phyloP scores from a whole-genome alignment of 2,329 filamentous ascomycete species.

The Xylaria sp. region DNA sequence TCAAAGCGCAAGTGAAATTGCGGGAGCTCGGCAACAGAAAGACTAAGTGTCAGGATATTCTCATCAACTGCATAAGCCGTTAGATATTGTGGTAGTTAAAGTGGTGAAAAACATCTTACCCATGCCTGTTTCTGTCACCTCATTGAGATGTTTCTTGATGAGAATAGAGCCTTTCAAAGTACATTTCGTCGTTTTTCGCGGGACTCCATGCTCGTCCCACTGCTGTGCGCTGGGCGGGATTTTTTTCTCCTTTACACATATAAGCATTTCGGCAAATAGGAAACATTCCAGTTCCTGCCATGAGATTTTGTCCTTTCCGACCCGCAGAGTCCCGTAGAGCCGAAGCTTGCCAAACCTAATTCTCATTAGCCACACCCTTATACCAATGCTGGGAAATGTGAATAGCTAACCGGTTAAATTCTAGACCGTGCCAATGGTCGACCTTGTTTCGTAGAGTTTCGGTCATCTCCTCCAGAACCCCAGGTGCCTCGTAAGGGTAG shows the following conservation, averaged over 20 bases:
- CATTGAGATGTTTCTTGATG: slow-evolving; percentile 96
- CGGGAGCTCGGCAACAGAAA: slow-evolving; percentile 91
- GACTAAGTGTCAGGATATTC: slow-evolving; percentile 84
- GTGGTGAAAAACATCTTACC: slow-evolving; percentile 50
- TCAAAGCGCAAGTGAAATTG: slow-evolving; percentile 94
- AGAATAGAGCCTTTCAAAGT: slow-evolving; percentile 97
- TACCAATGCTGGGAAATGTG: background rate
- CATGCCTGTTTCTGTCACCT: slow-evolving; percentile 76
- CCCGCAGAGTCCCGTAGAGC: slow-evolving; percentile 86
- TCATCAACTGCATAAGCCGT: slow-evolving; percentile 68
- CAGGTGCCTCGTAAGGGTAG: slow-evolving; percentile 77
- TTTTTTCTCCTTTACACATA: slow-evolving; percentile 99
- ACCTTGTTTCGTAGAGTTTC: slow-evolving; percentile 87
- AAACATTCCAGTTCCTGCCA: slow-evolving; percentile 99
- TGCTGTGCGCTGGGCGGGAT: slow-evolving; percentile 64
- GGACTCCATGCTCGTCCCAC: slow-evolving; percentile 70
- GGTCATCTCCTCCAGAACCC: slow-evolving; percentile 84
- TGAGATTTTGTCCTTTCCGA: slow-evolving; percentile 94
- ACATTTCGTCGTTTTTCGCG: slow-evolving; percentile 76
- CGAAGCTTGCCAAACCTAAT: slow-evolving; percentile 88
- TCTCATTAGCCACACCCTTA: slow-evolving; percentile 44
- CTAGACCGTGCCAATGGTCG: slow-evolving; percentile 97
- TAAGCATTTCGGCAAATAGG: slow-evolving; percentile 98
- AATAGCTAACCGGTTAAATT: slow-evolving; percentile 76
- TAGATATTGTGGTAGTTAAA: slow-evolving; percentile 43